Percentiles rank a stretch among this genome's conserved stretches.
phyloP scores from a whole-genome alignment of 495 filamentous ascomycete genomes.

The Penicillium bovifimosum region DNA sequence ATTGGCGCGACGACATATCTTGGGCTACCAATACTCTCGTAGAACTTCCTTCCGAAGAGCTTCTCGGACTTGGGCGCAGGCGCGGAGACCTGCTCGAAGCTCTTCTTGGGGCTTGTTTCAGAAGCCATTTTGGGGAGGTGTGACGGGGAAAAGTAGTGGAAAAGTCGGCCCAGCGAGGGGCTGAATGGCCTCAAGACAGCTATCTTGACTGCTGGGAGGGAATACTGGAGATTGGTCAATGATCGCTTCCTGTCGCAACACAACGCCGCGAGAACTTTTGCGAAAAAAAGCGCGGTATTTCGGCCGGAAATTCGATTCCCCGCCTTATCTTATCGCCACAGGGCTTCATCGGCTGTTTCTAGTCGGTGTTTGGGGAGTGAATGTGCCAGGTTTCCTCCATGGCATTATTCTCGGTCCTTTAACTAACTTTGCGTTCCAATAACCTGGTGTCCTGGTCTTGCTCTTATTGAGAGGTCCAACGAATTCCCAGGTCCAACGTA shows the following conservation, averaged over 20 bases:
- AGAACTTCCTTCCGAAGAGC: constrained; percentile 80
- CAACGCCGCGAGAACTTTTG: constrained; percentile 6
- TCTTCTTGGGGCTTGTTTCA: constrained; percentile 16
- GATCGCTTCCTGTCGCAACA: constrained; percentile 1
- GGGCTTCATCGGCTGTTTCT: neutral
- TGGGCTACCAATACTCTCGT: constrained; percentile 86
- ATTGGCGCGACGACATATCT: constrained; percentile 91
- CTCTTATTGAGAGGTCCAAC: too few species aligned
- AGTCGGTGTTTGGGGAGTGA: neutral
- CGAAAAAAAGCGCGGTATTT: constrained; percentile 16
- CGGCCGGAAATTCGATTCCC: constrained; percentile 24
- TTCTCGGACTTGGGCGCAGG: constrained; percentile 41
- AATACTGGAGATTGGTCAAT: neutral
- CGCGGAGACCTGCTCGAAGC: constrained; percentile 12
- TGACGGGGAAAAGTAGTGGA: constrained; percentile 4
- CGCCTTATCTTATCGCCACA: constrained; percentile 28
- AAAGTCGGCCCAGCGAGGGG: constrained; percentile 29
- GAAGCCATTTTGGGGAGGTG: constrained; percentile 27
- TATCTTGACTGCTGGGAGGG: constrained; percentile 27
- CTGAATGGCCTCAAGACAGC: constrained; percentile 20
- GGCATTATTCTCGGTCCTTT: too few species aligned
- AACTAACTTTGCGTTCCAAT: too few species aligned
- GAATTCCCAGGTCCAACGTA: too few species aligned
- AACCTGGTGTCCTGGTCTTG: too few species aligned
- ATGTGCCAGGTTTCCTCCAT: neutral